Evolutionary conservation across 495 filamentous ascomycete genomes (phyloP).

Genomic region (Margaritispora aquatica): DNA sequence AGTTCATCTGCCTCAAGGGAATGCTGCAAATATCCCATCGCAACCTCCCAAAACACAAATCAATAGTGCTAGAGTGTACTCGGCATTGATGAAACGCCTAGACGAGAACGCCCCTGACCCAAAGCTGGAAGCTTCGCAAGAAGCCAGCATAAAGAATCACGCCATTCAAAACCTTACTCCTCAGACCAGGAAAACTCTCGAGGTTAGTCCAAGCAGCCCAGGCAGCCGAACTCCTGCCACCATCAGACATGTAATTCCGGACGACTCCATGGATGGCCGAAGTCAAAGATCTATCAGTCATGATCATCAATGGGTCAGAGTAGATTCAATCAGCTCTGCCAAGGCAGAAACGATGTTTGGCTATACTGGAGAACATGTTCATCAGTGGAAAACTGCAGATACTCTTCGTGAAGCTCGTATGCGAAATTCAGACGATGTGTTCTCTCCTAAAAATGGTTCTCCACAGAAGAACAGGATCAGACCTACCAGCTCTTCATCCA

Average conservation of each 20-base stretch:
- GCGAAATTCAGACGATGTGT: constrained; percentile 16
- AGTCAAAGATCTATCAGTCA: constrained; percentile 1
- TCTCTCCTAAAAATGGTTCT: constrained; percentile 2
- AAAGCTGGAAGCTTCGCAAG: constrained; percentile 22
- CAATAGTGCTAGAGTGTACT: constrained; percentile 63
- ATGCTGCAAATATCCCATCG: background rate
- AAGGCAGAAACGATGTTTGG: constrained; percentile 17
- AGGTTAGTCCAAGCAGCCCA: constrained; percentile 7
- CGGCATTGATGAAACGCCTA: constrained; percentile 65
- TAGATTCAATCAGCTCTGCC: constrained; percentile 11
- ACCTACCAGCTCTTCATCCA: background rate
- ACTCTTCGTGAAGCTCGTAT: constrained; percentile 19
- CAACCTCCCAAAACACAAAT: constrained; percentile 22
- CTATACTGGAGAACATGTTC: constrained; percentile 15
- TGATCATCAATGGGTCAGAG: constrained; percentile 19
- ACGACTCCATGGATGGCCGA: constrained; percentile 1
- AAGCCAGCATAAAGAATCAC: constrained; percentile 29
- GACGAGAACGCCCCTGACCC: constrained; percentile 31
- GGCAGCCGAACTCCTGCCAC: constrained; percentile 21
- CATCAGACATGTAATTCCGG: constrained; percentile 29
- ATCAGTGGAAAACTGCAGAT: constrained; percentile 22
- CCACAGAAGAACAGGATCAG: background rate
- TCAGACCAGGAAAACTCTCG: constrained; percentile 30
- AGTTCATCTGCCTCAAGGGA: constrained; percentile 13
- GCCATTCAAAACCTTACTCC: constrained; percentile 25